These are phyloP conservation scores for Choanephora cucurbitarum DNA, from an alignment of 371 early-diverging fungal species.

Conservation along the genomic window DNA sequence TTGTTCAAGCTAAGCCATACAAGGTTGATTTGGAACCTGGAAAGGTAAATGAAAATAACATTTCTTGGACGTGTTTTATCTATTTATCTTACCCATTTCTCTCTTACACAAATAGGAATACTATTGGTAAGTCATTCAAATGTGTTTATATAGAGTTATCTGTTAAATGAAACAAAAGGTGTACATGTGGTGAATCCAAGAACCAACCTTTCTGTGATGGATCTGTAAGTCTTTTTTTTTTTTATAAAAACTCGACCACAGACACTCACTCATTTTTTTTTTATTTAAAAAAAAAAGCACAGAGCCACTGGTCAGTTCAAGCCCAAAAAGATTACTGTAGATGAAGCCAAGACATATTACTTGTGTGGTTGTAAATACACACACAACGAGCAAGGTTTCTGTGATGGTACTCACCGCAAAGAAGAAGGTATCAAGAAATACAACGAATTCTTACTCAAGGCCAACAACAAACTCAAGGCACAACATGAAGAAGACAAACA, in stretches of 20 bases:
- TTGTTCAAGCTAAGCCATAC: constrained; percentile 37
- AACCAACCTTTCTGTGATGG: constrained; percentile 45
- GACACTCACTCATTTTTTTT: neutral
- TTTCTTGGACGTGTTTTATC: neutral
- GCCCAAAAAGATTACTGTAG: constrained; percentile 40
- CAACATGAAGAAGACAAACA: constrained; percentile 16
- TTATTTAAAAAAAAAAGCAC: constrained; percentile 9
- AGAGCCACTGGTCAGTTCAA: constrained; percentile 30
- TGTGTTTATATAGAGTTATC: too few relatives aligned
- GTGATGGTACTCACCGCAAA: constrained; percentile 42
- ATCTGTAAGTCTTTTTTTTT: constrained; percentile 30
- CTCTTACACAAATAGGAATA: constrained; percentile 37
- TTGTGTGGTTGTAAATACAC: constrained; percentile 42
- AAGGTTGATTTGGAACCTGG: constrained; percentile 38
- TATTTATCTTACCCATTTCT: constrained; percentile 2
- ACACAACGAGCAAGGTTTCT: constrained; percentile 30
- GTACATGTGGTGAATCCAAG: constrained; percentile 40
- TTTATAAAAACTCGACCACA: too few relatives aligned
- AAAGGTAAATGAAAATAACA: constrained; percentile 19
- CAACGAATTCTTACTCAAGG: constrained; percentile 37
- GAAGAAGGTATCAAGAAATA: constrained; percentile 39
- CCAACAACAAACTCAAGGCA: constrained; percentile 32
- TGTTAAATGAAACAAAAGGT: constrained; percentile 16
- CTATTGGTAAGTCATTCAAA: constrained; percentile 25
- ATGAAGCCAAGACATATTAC: constrained; percentile 34